Conservation (phyloP, 2,329 filamentous ascomycete genomes). For the Drechslerella dactyloides region DNA sequence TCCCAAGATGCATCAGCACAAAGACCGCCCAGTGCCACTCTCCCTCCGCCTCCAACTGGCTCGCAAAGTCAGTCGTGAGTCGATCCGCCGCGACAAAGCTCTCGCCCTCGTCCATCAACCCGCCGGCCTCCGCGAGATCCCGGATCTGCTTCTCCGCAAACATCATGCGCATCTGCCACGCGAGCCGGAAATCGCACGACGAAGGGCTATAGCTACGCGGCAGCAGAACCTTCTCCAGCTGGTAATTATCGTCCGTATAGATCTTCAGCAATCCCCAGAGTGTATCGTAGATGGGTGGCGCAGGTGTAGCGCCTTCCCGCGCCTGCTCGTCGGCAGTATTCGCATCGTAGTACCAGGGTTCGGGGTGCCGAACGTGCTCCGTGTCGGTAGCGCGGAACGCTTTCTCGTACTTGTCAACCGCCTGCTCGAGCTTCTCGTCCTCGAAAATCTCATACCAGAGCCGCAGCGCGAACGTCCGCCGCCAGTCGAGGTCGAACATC, state of each 20-base stretch:
- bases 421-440: constrained; percentile 72
- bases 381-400: constrained; percentile 70
- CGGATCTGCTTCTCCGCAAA: constrained; percentile 51
- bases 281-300: constrained; percentile 69
- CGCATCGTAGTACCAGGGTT: constrained; percentile 68
- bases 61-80: constrained; percentile 70
- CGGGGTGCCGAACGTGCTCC: constrained; percentile 65
- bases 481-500: constrained; percentile 87
- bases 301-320: constrained; percentile 67
- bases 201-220: constrained; percentile 51
- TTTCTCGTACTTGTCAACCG: constrained; percentile 74
- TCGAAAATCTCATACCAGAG: constrained; percentile 82
- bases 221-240: constrained; percentile 55
- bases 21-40: constrained; percentile 76
- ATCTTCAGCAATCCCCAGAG: constrained; percentile 86
- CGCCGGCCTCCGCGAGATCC: constrained; percentile 47
- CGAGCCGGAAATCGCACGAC: constrained; percentile 51
- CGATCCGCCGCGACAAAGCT: constrained; percentile 68
- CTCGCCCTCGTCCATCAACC: constrained; percentile 63
- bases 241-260: constrained; percentile 68
- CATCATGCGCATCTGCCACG: constrained; percentile 72
- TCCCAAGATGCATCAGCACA: constrained; percentile 76
- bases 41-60: constrained; percentile 68
- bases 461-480: constrained; percentile 86
- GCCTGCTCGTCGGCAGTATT: constrained; percentile 68